phyloP scores from a whole-genome alignment of 2,329 filamentous ascomycete species.

The Cladosporium velox region DNA sequence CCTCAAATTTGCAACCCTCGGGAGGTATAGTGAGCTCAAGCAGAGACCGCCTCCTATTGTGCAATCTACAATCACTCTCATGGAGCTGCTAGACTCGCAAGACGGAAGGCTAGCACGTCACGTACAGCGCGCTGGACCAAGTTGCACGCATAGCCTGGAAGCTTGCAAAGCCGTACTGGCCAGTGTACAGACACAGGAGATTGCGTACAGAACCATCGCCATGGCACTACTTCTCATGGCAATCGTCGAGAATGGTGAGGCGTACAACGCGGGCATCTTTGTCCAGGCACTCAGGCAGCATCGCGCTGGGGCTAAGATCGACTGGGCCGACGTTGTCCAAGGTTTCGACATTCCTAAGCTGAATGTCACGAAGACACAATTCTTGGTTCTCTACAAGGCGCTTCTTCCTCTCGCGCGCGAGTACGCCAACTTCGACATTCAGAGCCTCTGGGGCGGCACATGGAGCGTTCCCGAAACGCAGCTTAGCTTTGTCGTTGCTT shows the following conservation, averaged over 20 bases:
- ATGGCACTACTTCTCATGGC: conserved; percentile 72
- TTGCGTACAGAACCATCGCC: conserved; percentile 80
- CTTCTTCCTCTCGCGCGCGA: conserved; percentile 70
- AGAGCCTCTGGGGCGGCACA: conserved; percentile 80
- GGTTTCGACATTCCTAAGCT: conserved; percentile 80
- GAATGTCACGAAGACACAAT: conserved; percentile 75
- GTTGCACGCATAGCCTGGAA: conserved; percentile 75
- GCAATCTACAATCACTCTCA: conserved; percentile 68
- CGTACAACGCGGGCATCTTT: conserved; percentile 68
- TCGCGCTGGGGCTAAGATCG: conserved; percentile 57
- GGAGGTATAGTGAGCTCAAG: conserved; percentile 66
- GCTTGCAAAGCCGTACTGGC: conserved; percentile 62
- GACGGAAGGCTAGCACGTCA: conserved; percentile 62
- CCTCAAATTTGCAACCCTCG: conserved; percentile 63
- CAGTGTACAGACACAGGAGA: conserved; percentile 60
- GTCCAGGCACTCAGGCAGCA: conserved; percentile 60
- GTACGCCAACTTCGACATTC: conserved; percentile 72
- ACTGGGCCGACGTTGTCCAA: conserved; percentile 70
- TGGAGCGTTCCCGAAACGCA: conserved; percentile 89
- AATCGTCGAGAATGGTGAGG: conserved; percentile 63
- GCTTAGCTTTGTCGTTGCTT: conserved; percentile 89
- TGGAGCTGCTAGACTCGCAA: conserved; percentile 62
- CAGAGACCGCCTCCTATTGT: conserved; percentile 67
- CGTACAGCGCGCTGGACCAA: conserved; percentile 73
- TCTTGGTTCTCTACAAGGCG: conserved; percentile 77